phyloP scores from a whole-genome alignment of 2,329 filamentous ascomycete genomes.

The Aspergillus nomiae region DNA sequence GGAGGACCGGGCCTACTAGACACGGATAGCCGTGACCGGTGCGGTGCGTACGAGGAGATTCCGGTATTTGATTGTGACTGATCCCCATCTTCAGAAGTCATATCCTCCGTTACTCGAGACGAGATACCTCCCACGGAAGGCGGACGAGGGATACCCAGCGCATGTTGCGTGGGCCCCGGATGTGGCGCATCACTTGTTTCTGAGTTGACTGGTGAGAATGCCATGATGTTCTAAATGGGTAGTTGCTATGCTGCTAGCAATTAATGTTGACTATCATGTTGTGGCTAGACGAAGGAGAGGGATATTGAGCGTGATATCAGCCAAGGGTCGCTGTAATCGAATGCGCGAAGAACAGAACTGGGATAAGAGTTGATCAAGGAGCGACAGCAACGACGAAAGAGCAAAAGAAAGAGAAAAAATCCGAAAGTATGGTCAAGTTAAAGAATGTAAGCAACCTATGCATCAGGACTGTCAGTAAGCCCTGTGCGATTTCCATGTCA shows the following conservation, averaged over 20 bases:
- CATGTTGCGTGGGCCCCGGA: constrained; percentile 41
- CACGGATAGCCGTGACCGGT: constrained; percentile 58
- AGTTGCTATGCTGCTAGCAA: constrained; percentile 15
- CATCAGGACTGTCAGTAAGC: constrained; percentile 10
- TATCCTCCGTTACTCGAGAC: constrained; percentile 66
- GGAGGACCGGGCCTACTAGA: constrained; percentile 56
- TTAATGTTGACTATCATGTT: constrained; percentile 26
- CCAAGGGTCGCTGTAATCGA: not conserved
- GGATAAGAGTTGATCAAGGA: constrained; percentile 13
- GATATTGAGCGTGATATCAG: not conserved
- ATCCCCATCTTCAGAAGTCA: constrained; percentile 55
- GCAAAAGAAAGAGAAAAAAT: not conserved
- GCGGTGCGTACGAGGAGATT: constrained; percentile 52
- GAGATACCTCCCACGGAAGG: constrained; percentile 57
- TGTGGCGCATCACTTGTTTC: constrained; percentile 45
- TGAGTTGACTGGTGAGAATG: constrained; percentile 26
- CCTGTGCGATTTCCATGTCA: constrained; percentile 1
- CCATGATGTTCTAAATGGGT: constrained; percentile 22
- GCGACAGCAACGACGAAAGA: constrained; percentile 18
- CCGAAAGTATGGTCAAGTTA: constrained; percentile 9
- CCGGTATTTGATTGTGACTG: constrained; percentile 42
- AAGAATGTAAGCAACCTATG: constrained; percentile 23
- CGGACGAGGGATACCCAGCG: constrained; percentile 55
- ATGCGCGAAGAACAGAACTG: not conserved
- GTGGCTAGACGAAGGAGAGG: constrained; percentile 11